Evolutionary conservation across 441 rosid species (phyloP).

Genomic region (Populus tomentosa): DNA sequence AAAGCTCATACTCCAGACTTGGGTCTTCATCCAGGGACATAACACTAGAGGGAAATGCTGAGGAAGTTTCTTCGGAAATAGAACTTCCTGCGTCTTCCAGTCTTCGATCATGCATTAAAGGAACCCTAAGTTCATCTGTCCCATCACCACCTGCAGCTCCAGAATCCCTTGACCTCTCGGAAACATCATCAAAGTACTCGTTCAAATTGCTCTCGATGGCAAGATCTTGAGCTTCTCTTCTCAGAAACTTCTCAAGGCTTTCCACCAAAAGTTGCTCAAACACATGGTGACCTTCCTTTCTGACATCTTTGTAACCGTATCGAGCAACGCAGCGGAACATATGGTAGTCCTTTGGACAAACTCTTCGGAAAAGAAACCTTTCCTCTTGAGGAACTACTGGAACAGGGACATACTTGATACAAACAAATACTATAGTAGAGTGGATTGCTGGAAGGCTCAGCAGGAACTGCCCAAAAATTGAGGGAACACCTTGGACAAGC

Average conservation of each 20-base stretch:
- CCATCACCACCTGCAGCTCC: constrained; percentile 8
- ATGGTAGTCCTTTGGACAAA: constrained; percentile 90
- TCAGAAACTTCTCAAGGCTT: constrained; percentile 77
- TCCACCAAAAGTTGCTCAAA: constrained; percentile 85
- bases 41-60: constrained; percentile 42
- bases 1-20: constrained; percentile 71
- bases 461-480: constrained; percentile 81
- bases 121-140: constrained; percentile 48
- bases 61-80: constrained; percentile 24
- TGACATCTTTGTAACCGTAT: constrained; percentile 85
- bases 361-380: constrained; percentile 80
- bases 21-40: constrained; percentile 67
- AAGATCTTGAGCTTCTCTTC: constrained; percentile 67
- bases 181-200: constrained; percentile 41
- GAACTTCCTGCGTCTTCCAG: constrained; percentile 27
- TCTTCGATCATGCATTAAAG: constrained; percentile 44
- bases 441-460: constrained; percentile 90
- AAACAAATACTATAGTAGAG: constrained; percentile 77
- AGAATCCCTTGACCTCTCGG: constrained; percentile 31
- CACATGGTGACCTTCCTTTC: constrained; percentile 74
- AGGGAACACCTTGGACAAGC: constrained; percentile 89
- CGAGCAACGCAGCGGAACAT: constrained; percentile 89
- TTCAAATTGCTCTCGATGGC: constrained; percentile 53
- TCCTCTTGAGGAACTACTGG: constrained; percentile 92
- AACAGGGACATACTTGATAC: constrained; percentile 90